Percentiles rank a stretch among this genome's conserved stretches.
Evolutionary conservation across 495 filamentous ascomycete genomes (phyloP).

Genomic region (Talaromyces liani): DNA sequence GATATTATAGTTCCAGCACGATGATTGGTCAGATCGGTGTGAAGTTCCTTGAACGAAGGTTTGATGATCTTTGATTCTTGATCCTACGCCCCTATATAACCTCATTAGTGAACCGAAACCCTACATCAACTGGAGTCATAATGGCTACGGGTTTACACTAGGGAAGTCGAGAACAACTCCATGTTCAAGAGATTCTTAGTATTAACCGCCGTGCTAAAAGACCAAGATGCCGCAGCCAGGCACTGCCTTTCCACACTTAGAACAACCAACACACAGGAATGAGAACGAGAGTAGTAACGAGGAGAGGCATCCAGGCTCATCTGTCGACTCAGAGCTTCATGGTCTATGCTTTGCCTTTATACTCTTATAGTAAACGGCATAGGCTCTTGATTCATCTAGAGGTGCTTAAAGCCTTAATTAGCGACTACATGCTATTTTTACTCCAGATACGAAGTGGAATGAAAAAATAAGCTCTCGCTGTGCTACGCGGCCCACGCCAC

Average conservation of each 20-base stretch:
- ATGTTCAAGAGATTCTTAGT: neutral
- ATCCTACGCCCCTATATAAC: neutral
- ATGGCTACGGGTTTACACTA: neutral
- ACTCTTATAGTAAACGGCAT: neutral
- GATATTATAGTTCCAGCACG: neutral
- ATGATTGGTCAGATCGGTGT: neutral
- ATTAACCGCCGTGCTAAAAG: neutral
- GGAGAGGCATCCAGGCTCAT: neutral
- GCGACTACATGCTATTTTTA: neutral
- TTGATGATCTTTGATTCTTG: no score
- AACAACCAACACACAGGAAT: neutral
- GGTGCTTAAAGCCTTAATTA: neutral
- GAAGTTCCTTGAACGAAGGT: no score
- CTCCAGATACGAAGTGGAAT: neutral
- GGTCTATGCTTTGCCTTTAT: neutral
- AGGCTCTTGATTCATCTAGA: neutral
- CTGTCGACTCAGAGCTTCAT: neutral
- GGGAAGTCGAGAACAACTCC: neutral
- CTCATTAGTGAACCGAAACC: neutral
- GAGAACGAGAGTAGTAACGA: neutral
- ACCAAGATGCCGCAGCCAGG: neutral
- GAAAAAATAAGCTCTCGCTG: neutral
- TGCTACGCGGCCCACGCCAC: neutral
- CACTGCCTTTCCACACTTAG: neutral
- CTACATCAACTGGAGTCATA: neutral